Evolutionary conservation across 2,329 filamentous ascomycete species (phyloP).

Genomic region (Zelopaecilomyces penicillatus): DNA sequence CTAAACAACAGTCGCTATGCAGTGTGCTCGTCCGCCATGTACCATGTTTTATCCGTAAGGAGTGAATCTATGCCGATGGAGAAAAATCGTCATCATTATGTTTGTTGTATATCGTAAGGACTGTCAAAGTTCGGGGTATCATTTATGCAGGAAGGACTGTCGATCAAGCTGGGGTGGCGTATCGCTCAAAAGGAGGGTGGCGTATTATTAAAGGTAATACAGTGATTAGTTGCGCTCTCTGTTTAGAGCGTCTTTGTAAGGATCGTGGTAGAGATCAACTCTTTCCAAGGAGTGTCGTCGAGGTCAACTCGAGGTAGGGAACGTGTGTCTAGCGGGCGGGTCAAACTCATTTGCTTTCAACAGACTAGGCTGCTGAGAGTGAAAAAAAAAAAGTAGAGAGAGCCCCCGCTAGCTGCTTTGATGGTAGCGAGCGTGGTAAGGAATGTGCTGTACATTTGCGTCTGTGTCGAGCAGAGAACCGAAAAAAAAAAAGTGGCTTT

Average conservation of each 20-base stretch:
- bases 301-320: conserved; percentile 22
- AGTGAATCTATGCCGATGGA: conserved; percentile 36
- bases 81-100: conserved; percentile 16
- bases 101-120: conserved; percentile 18
- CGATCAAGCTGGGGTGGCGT: conserved; percentile 13
- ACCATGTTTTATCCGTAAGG: conserved; percentile 33
- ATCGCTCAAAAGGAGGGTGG: conserved; percentile 25
- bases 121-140: conserved; percentile 26
- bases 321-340: conserved; percentile 10
- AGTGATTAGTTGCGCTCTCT: conserved; percentile 13
- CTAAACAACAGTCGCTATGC: conserved; percentile 46
- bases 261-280: conserved; percentile 25
- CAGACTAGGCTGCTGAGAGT: conserved; percentile 5
- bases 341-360: conserved; percentile 2
- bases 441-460: conserved; percentile 29
- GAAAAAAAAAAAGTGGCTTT: conserved; percentile 13
- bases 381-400: background rate
- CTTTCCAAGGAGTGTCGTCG: conserved; percentile 22
- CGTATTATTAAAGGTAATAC: conserved; percentile 21
- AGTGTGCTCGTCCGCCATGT: conserved; percentile 27
- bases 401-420: conserved; percentile 2
- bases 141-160: conserved; percentile 22
- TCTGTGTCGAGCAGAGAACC: conserved; percentile 18
- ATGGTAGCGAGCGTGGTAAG: conserved; percentile 27
- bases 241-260: conserved; percentile 12